Conservation (phyloP, 805 yeast species). For the Helenozyma rhizophorensis region DNA sequence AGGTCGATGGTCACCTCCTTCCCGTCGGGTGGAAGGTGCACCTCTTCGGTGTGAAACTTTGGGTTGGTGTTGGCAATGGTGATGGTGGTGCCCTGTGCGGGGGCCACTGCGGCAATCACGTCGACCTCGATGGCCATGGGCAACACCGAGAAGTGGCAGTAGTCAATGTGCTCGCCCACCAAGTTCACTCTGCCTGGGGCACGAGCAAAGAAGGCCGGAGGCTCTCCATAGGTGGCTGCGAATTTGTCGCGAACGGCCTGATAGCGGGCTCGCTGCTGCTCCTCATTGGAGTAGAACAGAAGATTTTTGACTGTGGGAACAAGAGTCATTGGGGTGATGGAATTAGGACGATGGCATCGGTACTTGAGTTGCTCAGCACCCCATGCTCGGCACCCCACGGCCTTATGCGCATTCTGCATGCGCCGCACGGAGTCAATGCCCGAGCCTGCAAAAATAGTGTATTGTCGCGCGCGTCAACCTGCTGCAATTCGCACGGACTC, state of each 20-base stretch:
- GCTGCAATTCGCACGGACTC: too few species aligned
- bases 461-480: too few species aligned
- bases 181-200: constrained; percentile 77
- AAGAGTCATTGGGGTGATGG: constrained; percentile 1
- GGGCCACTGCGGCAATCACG: constrained; percentile 49
- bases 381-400: too few species aligned
- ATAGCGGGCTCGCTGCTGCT: constrained; percentile 24
- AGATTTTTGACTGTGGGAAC: constrained; percentile 35
- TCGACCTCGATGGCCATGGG: constrained; percentile 72
- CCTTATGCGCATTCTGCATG: too few species aligned
- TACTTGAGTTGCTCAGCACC: too few species aligned
- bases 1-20: constrained; percentile 44
- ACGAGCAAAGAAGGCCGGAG: constrained; percentile 48
- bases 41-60: constrained; percentile 32
- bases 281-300: constrained; percentile 31
- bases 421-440: too few species aligned
- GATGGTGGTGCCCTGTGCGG: constrained; percentile 17
- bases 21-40: constrained; percentile 42
- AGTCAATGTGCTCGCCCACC: constrained; percentile 74
- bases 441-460: too few species aligned
- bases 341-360: too few species aligned
- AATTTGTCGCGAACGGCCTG: constrained; percentile 21
- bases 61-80: constrained; percentile 29
- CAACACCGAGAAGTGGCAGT: constrained; percentile 59
- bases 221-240: constrained; percentile 17